Base-by-base conservation (phyloP, 352 stramenopile genomes). In the Phytophthora aleatoria region DNA sequence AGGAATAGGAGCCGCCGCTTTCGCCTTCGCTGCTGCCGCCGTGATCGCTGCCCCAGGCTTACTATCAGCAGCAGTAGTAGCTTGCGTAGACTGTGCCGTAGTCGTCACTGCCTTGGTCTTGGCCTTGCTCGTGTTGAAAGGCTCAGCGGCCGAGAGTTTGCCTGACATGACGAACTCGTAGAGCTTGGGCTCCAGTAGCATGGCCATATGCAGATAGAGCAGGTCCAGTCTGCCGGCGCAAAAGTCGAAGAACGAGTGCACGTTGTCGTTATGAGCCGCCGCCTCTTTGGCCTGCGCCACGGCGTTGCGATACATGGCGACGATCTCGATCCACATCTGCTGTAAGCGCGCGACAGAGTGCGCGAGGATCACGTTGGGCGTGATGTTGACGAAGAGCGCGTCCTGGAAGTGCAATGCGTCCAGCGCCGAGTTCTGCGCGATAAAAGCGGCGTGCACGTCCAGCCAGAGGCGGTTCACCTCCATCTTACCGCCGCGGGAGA, bases 301-400 rank as follows among this genome's bases (percentile, higher is more conserved):
- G 2, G 78, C 73, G 20, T 67, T 71, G 35, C 73, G 70, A 50
- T 89, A 91, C 69, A 86, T 79, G 35, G 63, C 33, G 16, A 81
- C 59, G 27, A 91, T 82, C 54, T 89, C 82, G 5, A 56, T 35
- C 82, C 82, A 91, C 74, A 91, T 88, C 52, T 91, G 77, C 55
- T 80, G 57, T 9, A 91, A 71, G 31, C 78, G 75, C 42, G 67
- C 51, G 13, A 77, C 77, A 11, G 74, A 73, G 43, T 91, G 80
- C 3, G 63, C 44, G 44, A 83, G 50, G 24, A 89, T 75, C 9
- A 83, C 69, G 20, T 76, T 61, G 5, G 82, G 77, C 13, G 66
- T 75, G 10, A 88, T 67, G 50, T 78, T 82, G 10, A 76, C 66
- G 16, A 91, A 91, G 5, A 91, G 74, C 41, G 70, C 64, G 58